A percentile compares a stretch with the other conserved stretches of the same genome.
Conservation (phyloP, 1,139 yeast genomes). For the Taphrina flavorubra region DNA sequence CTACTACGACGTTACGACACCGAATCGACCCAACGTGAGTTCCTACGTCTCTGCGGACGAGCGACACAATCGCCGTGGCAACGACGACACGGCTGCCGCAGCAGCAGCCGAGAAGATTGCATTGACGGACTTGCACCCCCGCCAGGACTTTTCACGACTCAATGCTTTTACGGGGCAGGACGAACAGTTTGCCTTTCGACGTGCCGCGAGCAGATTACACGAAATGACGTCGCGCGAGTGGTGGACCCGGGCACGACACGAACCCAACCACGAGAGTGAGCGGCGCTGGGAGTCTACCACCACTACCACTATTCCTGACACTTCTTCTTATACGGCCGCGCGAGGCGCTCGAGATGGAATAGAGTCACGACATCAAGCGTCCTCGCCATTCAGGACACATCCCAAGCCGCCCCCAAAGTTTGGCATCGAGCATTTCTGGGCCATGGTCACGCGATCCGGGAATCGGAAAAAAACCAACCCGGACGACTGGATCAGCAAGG, state of each 20-base stretch:
- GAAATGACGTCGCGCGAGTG: conserved; percentile 69
- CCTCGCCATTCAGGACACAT: conserved; percentile 33
- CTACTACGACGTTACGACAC: conserved; percentile 63
- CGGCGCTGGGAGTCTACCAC: conserved; percentile 19
- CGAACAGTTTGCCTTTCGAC: conserved; percentile 72
- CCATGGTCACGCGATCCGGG: conserved; percentile 67
- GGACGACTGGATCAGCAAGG: conserved; percentile 24
- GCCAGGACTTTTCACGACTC: conserved; percentile 57
- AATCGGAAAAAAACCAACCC: conserved; percentile 59
- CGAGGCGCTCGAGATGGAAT: conserved; percentile 12
- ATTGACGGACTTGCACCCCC: conserved; percentile 34
- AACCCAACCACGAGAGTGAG: conserved; percentile 40
- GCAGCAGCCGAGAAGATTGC: too few relatives aligned
- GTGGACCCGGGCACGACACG: conserved; percentile 51
- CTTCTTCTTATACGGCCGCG: not conserved
- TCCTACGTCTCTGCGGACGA: conserved; percentile 58
- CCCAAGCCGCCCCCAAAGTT: conserved; percentile 58
- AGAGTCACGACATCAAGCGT: conserved; percentile 30
- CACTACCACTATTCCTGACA: not conserved
- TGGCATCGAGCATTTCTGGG: conserved; percentile 65
- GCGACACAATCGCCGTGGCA: not conserved
- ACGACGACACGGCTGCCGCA: not conserved
- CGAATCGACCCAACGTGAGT: conserved; percentile 72
- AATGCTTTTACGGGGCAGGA: conserved; percentile 77
- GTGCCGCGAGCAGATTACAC: conserved; percentile 70